phyloP scores from a whole-genome alignment of 2,329 filamentous ascomycete species.

The Raffaelea albimanens region DNA sequence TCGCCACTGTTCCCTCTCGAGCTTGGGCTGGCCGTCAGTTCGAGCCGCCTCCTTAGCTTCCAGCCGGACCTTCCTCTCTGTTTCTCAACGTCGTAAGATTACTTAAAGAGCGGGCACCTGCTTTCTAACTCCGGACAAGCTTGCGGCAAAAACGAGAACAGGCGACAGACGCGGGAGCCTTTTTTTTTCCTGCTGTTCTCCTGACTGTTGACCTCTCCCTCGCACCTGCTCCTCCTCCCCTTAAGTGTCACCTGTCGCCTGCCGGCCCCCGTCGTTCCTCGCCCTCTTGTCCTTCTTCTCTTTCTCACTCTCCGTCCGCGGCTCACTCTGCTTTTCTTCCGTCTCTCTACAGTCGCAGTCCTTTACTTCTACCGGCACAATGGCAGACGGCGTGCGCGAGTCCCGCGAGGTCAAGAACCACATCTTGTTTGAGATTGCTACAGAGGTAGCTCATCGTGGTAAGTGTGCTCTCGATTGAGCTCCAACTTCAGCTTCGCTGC shows the following conservation, averaged over 20 bases:
- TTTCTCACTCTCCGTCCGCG: slow-evolving; percentile 1
- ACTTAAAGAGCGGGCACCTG: neutral
- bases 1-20: neutral
- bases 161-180: too few species aligned
- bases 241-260: neutral
- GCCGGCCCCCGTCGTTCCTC: neutral
- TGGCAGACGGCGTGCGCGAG: slow-evolving; percentile 28
- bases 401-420: slow-evolving; percentile 82
- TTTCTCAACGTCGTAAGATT: neutral
- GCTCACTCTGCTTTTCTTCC: neutral
- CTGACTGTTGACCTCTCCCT: neutral
- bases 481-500: too few species aligned
- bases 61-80: neutral
- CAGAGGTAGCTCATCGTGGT: slow-evolving; percentile 95
- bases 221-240: neutral
- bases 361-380: slow-evolving; percentile 2
- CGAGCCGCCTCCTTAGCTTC: neutral
- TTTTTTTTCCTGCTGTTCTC: neutral
- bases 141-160: neutral
- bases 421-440: slow-evolving; percentile 91
- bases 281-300: neutral
- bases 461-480: slow-evolving; percentile 25
- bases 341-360: neutral
- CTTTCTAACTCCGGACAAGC: neutral
- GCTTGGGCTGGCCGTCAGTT: neutral